Conservation (phyloP, 345 rosid species). For the Erysimum cheiranthoides region DNA sequence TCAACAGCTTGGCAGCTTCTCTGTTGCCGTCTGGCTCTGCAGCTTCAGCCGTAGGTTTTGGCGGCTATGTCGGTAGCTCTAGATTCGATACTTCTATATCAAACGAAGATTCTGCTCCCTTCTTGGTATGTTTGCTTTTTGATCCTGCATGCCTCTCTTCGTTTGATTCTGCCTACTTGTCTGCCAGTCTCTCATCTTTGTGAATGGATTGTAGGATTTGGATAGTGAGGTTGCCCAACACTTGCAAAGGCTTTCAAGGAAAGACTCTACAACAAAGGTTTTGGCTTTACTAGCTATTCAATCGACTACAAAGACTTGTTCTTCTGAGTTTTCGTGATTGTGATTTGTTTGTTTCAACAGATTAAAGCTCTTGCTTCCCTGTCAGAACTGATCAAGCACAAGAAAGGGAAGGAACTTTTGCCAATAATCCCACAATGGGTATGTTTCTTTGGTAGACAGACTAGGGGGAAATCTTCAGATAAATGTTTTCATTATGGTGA, state of each 20-base stretch:
- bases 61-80: slow-evolving; percentile 87
- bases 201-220: slow-evolving; percentile 58
- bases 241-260: slow-evolving; percentile 84
- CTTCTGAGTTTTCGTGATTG: slow-evolving; percentile 16
- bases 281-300: not conserved
- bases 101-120: slow-evolving; percentile 53
- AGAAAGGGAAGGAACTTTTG: slow-evolving; percentile 70
- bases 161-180: slow-evolving; percentile 2
- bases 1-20: slow-evolving; percentile 75
- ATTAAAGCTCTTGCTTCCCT: slow-evolving; percentile 84
- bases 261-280: slow-evolving; percentile 95
- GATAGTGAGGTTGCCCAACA: slow-evolving; percentile 86
- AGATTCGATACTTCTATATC: slow-evolving; percentile 66
- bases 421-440: slow-evolving; percentile 94
- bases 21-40: slow-evolving; percentile 69
- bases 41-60: slow-evolving; percentile 75
- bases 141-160: not conserved
- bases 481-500: not conserved
- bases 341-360: slow-evolving; percentile 54
- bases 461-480: not conserved
- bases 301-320: slow-evolving; percentile 10
- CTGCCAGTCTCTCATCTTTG: slow-evolving; percentile 27
- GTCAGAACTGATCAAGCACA: slow-evolving; percentile 68
- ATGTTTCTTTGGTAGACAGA: slow-evolving; percentile 34
- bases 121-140: slow-evolving; percentile 48